Conservation (phyloP, 208 protist genomes). For the Acanthamoeba healyi region DNA sequence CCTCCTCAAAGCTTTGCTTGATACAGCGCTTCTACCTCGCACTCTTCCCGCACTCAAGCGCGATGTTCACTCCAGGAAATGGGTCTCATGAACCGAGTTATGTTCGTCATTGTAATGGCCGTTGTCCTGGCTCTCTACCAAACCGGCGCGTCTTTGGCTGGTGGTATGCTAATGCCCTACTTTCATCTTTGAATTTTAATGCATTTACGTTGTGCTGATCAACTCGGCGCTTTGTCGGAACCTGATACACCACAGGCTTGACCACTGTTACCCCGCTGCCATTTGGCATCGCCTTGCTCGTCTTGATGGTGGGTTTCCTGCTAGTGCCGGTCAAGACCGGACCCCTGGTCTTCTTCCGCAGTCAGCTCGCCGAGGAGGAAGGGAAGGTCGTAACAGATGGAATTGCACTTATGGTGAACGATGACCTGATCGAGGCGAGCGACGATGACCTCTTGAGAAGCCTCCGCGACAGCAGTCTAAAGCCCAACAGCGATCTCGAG, state of each 20-base stretch:
- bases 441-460: background rate
- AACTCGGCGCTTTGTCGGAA: background rate
- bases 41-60: conserved; percentile 9
- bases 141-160: background rate
- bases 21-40: background rate
- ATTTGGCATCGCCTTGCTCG: background rate
- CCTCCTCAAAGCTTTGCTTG: background rate
- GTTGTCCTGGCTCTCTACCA: background rate
- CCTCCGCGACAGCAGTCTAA: background rate
- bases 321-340: conserved; percentile 11
- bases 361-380: background rate
- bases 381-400: background rate
- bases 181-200: background rate
- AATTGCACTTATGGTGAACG: background rate
- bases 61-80: conserved; percentile 22
- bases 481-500: background rate
- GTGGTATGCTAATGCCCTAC: background rate
- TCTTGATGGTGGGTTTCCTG: background rate
- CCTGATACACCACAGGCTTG: background rate
- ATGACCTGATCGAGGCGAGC: background rate
- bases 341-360: conserved; percentile 3
- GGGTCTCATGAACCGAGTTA: conserved; percentile 1
- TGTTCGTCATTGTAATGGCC: background rate
- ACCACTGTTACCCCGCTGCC: background rate
- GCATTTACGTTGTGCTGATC: background rate